Percentiles rank a stretch among this genome's conserved stretches.
Conservation (phyloP, 768 basidiomycete species). For the Sporobolomyces roseus region DNA sequence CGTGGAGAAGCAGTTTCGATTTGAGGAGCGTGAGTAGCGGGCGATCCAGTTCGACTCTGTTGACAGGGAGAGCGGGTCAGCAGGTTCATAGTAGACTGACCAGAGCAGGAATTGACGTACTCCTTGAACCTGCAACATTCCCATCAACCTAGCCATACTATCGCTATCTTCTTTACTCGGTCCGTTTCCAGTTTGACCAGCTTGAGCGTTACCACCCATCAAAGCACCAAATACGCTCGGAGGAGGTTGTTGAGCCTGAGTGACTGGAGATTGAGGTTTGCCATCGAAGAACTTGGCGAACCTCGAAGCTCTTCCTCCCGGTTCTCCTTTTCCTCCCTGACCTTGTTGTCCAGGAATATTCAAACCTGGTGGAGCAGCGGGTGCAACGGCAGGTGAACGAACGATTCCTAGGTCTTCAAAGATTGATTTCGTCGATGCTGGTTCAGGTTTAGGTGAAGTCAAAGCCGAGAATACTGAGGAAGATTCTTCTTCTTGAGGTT, state of each 20-base stretch:
- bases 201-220: constrained; percentile 12
- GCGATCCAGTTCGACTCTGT: constrained; percentile 12
- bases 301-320: constrained; percentile 23
- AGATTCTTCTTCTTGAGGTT: not conserved
- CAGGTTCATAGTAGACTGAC: too few species aligned
- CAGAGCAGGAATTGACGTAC: not conserved
- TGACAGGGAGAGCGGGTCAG: too few species aligned
- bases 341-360: not conserved
- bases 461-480: constrained; percentile 16
- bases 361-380: not conserved
- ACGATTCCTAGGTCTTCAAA: constrained; percentile 35
- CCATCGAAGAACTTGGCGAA: constrained; percentile 42
- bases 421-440: constrained; percentile 22
- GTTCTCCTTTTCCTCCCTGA: not conserved
- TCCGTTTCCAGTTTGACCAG: not conserved
- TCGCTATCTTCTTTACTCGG: constrained; percentile 39
- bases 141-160: constrained; percentile 35
- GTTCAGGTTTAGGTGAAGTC: not conserved
- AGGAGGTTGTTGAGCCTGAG: constrained; percentile 17
- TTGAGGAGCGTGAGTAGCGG: not conserved
- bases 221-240: constrained; percentile 33
- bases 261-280: constrained; percentile 20
- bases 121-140: constrained; percentile 38
- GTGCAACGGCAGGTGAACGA: not conserved
- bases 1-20: not conserved